phyloP scores from a whole-genome alignment of 2,329 filamentous ascomycete species.

The Colletotrichum orchidophilum region DNA sequence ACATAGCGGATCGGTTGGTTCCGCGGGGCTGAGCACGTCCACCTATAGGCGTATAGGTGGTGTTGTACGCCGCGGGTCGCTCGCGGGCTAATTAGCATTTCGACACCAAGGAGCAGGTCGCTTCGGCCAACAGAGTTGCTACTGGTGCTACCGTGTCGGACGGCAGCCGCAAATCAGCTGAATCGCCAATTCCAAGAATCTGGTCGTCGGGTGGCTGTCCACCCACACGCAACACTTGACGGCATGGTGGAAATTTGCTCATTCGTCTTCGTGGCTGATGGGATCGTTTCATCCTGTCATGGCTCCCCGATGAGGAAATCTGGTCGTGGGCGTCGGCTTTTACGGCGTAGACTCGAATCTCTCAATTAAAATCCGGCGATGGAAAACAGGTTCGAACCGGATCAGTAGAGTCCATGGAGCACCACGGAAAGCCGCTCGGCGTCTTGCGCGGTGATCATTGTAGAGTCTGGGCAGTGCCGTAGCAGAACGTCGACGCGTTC shows the following conservation, averaged over 20 bases:
- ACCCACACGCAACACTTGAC: constrained; percentile 24
- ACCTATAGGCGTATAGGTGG: not conserved
- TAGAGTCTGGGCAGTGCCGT: not conserved
- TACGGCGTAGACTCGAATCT: not conserved
- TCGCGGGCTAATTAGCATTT: not conserved
- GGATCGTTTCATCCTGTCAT: constrained; percentile 15
- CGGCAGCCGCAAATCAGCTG: not conserved
- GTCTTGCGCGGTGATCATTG: not conserved
- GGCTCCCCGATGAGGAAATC: not conserved
- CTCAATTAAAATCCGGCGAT: too few species aligned
- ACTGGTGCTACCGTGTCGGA: not conserved
- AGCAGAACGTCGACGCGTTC: not conserved
- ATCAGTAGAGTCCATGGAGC: not conserved
- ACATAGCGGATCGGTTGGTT: not conserved
- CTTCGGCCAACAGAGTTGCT: not conserved
- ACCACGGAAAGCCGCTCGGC: not conserved
- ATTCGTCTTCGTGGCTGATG: constrained; percentile 15
- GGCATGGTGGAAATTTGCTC: not conserved
- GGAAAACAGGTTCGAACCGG: not conserved
- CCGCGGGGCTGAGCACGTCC: constrained; percentile 5
- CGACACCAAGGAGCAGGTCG: not conserved
- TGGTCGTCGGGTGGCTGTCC: constrained; percentile 7
- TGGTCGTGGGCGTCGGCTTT: not conserved
- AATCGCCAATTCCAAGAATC: not conserved
- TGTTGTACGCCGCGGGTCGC: not conserved